Percentiles rank a stretch among this genome's conserved stretches.
These are phyloP conservation scores for Dunaliella sp. DNA, from an alignment of 139 green algal genomes.

Conservation along the genomic window DNA sequence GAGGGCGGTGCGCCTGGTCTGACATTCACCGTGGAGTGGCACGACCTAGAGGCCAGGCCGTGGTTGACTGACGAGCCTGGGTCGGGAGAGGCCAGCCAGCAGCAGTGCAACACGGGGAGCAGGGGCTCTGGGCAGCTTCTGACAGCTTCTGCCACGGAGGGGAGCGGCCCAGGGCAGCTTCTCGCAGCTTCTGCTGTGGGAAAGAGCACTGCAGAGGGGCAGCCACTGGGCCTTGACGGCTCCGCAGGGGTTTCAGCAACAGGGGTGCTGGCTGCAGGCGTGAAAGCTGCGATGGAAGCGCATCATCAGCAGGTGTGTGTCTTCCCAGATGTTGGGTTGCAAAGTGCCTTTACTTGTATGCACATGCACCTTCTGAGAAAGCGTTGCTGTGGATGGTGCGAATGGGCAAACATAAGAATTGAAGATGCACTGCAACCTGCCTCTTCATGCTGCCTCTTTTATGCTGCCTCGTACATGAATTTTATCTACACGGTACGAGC, in stretches of 20 bases:
- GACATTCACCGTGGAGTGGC: neutral
- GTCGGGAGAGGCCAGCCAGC: neutral
- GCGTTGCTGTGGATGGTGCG: neutral
- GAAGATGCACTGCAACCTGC: neutral
- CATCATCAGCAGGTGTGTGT: constrained; percentile 1
- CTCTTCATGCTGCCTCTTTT: neutral
- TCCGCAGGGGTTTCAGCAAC: neutral
- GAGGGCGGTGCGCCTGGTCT: neutral
- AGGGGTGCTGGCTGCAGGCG: neutral
- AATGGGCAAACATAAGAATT: neutral
- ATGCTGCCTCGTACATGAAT: neutral
- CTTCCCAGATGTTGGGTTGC: neutral
- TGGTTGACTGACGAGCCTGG: neutral
- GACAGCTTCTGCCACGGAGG: neutral
- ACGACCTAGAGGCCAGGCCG: neutral
- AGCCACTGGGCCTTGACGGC: too few relatives aligned
- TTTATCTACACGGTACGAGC: neutral
- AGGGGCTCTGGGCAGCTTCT: neutral
- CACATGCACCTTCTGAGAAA: neutral
- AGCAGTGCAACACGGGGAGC: too few relatives aligned
- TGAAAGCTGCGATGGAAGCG: neutral
- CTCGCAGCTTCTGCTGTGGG: neutral
- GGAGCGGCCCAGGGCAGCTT: neutral
- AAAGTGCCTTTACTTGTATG: neutral
- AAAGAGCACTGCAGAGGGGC: too few relatives aligned